These are phyloP conservation scores for Wilcoxina mikolae DNA, from an alignment of 495 filamentous ascomycete species.

Conservation along the genomic window DNA sequence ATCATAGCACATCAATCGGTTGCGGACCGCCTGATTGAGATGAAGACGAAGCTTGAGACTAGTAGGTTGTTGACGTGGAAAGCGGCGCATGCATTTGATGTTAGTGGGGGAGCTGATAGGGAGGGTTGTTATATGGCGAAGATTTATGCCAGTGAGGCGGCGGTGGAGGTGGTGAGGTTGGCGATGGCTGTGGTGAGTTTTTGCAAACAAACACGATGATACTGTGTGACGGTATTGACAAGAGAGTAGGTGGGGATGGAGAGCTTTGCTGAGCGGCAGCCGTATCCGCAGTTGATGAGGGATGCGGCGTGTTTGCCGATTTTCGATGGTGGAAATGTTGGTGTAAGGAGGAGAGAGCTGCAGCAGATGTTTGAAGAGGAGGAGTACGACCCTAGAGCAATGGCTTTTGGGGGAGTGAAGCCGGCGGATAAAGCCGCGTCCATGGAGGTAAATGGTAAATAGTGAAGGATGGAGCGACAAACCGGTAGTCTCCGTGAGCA, in stretches of 20 bases:
- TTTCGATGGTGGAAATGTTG: conserved; percentile 44
- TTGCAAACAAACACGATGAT: no score
- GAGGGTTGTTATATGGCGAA: neutral
- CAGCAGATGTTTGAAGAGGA: conserved; percentile 36
- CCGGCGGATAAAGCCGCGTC: no score
- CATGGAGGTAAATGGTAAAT: no score
- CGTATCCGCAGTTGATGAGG: conserved; percentile 37
- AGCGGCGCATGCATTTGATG: neutral
- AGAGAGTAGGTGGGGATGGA: conserved; percentile 40
- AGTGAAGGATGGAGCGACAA: no score
- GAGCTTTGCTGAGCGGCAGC: conserved; percentile 32
- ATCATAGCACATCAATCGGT: conserved; percentile 37
- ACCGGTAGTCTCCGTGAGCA: no score
- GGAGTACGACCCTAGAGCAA: conserved; percentile 35
- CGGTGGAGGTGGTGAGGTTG: conserved; percentile 19
- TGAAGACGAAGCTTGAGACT: conserved; percentile 42
- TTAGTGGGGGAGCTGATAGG: neutral
- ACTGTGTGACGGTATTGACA: no score
- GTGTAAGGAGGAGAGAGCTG: conserved; percentile 38
- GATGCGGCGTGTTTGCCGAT: conserved; percentile 39
- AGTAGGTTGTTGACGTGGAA: conserved; percentile 37
- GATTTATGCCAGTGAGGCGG: neutral
- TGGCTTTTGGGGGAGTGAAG: no score
- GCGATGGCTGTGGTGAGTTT: conserved; percentile 37
- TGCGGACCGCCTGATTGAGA: conserved; percentile 37